Evolutionary conservation across 495 filamentous ascomycete genomes (phyloP).

Genomic region (Aspergillus homomorphus): DNA sequence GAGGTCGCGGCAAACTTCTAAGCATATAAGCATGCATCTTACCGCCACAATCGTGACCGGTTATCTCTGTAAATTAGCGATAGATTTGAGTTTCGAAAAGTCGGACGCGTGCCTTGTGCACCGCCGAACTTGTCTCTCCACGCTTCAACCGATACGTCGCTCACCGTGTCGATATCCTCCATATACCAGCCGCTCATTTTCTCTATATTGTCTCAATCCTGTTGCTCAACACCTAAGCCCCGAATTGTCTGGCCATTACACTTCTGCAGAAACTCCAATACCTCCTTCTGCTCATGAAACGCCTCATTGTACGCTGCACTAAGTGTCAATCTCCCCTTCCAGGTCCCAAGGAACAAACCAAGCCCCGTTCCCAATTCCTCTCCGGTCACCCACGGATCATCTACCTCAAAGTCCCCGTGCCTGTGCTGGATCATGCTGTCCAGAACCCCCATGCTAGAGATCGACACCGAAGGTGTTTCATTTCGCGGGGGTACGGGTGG

Average conservation of each 20-base stretch:
- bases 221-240: neutral
- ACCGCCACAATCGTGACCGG: no score
- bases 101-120: no score
- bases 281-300: conserved; percentile 29
- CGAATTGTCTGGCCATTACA: conserved; percentile 16
- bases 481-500: conserved; percentile 29
- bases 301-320: conserved; percentile 42
- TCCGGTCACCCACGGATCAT: conserved; percentile 41
- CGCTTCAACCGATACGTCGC: no score
- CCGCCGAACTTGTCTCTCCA: no score
- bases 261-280: conserved; percentile 23
- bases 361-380: conserved; percentile 37
- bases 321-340: conserved; percentile 26
- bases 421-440: conserved; percentile 25
- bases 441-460: conserved; percentile 39
- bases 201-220: neutral
- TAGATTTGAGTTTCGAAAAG: no score
- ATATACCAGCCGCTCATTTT: no score
- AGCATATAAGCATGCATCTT: no score
- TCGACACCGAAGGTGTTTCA: conserved; percentile 29
- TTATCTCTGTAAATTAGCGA: no score
- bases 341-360: conserved; percentile 39
- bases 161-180: no score
- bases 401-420: conserved; percentile 25
- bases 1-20: no score